Evolutionary conservation across 192 early-diverging fungal species (phyloP).

Genomic region (Coemansia sp.): DNA sequence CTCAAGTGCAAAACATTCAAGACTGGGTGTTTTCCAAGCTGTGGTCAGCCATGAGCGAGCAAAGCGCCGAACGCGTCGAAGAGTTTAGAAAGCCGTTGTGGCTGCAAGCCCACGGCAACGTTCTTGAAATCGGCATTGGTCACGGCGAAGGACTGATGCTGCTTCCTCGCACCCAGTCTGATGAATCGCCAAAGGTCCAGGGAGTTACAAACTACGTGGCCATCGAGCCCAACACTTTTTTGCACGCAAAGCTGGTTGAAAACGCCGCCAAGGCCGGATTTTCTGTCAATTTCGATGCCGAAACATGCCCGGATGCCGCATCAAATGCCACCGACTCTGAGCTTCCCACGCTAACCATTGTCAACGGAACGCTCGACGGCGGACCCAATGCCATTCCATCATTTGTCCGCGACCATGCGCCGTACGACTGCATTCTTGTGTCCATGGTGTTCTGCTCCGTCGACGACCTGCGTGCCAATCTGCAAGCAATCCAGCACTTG

Average conservation of each 20-base stretch:
- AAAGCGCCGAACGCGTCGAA: constrained; percentile 12
- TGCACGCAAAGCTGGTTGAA: constrained; percentile 17
- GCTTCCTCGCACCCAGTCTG: not conserved
- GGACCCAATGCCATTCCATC: constrained; percentile 14
- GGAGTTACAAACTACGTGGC: constrained; percentile 17
- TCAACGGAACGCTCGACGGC: constrained; percentile 42
- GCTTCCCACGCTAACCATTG: constrained; percentile 23
- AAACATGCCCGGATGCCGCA: constrained; percentile 18
- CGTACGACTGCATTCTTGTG: constrained; percentile 29
- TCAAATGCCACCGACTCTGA: not conserved
- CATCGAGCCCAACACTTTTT: constrained; percentile 28
- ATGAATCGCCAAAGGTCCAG: not conserved
- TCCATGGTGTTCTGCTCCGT: constrained; percentile 49
- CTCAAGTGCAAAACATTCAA: constrained; percentile 6
- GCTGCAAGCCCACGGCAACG: constrained; percentile 30
- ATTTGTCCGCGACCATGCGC: constrained; percentile 21
- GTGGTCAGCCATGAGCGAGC: constrained; percentile 21
- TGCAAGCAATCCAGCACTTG: constrained; percentile 22
- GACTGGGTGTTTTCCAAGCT: constrained; percentile 35
- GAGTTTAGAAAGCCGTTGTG: constrained; percentile 21
- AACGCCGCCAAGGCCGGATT: constrained; percentile 26
- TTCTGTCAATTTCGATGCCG: constrained; percentile 22
- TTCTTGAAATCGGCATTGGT: constrained; percentile 39
- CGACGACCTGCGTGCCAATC: constrained; percentile 16
- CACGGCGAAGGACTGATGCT: constrained; percentile 25